Conservation (phyloP, 352 stramenopile species). For the Globisporangium iwayamae region DNA sequence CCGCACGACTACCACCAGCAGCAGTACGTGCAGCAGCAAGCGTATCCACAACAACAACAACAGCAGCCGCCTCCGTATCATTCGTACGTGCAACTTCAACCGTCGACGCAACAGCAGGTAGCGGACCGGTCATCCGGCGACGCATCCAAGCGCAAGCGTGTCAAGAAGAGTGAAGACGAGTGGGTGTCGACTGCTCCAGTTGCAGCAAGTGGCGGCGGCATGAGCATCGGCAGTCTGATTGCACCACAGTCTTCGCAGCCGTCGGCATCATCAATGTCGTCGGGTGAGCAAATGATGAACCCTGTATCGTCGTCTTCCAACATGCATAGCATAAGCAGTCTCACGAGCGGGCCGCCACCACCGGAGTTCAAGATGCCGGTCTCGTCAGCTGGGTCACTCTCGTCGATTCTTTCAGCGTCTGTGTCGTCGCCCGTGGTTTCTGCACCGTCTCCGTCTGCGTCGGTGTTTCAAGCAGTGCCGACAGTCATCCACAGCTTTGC, state of each 20-base stretch:
- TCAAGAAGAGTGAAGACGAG: conserved; percentile 53
- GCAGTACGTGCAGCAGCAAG: not conserved
- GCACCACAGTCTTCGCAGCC: conserved; percentile 12
- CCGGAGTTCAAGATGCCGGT: conserved; percentile 13
- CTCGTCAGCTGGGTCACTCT: conserved; percentile 13
- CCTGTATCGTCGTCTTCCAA: not conserved
- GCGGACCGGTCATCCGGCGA: not conserved
- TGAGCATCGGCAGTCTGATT: conserved; percentile 15
- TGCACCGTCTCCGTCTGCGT: conserved; percentile 18
- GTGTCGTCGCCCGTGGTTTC: conserved; percentile 11
- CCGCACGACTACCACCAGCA: conserved; percentile 10
- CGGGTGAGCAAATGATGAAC: not conserved
- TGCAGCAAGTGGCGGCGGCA: conserved; percentile 8
- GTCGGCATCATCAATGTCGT: not conserved
- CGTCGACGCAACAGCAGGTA: conserved; percentile 6
- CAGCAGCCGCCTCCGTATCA: conserved; percentile 3
- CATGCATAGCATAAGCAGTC: conserved; percentile 20
- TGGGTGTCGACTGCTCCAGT: conserved; percentile 10
- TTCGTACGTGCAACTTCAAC: conserved; percentile 6
- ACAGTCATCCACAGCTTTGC: conserved; percentile 56
- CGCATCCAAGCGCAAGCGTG: conserved; percentile 42
- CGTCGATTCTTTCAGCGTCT: conserved; percentile 17
- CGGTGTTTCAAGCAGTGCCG: conserved; percentile 57
- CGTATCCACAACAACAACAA: conserved; percentile 6
- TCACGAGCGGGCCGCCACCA: conserved; percentile 9